phyloP scores from a whole-genome alignment of 768 basidiomycete species.

The Gloeopeniophorella convolvens region DNA sequence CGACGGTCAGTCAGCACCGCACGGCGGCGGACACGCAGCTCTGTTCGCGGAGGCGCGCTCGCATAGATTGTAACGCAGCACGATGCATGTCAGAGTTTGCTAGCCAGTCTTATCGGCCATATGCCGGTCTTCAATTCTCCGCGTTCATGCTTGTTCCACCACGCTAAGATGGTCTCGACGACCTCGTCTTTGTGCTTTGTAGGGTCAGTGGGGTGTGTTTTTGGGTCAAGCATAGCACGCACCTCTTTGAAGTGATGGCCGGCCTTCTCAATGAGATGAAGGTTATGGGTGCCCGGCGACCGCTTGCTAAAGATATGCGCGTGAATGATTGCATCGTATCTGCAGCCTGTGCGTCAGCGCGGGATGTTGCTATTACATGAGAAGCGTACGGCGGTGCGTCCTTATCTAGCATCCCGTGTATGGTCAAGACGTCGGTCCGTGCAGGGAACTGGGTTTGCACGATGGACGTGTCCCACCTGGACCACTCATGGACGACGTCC shows the following conservation, averaged over 20 bases:
- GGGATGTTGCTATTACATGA: not conserved
- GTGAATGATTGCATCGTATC: conserved; percentile 70
- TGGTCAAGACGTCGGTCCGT: conserved; percentile 57
- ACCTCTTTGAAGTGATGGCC: conserved; percentile 76
- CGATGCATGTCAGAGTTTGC: conserved; percentile 41
- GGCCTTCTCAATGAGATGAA: conserved; percentile 64
- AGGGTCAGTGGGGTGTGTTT: not conserved
- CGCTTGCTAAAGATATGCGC: conserved; percentile 51
- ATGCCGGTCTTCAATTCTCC: conserved; percentile 54
- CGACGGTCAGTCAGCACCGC: not conserved
- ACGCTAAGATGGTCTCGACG: conserved; percentile 59
- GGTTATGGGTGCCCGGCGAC: conserved; percentile 61
- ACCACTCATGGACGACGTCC: conserved; percentile 55
- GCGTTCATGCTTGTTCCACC: conserved; percentile 48
- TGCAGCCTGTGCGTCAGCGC: conserved; percentile 25
- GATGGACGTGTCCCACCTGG: conserved; percentile 56
- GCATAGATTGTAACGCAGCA: too few species aligned
- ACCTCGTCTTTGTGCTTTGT: conserved; percentile 60
- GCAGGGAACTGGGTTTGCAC: conserved; percentile 66
- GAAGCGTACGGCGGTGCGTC: conserved; percentile 59
- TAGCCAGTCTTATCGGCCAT: conserved; percentile 51
- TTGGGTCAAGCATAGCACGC: conserved; percentile 10
- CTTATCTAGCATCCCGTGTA: conserved; percentile 66
- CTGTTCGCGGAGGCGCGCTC: too few species aligned
- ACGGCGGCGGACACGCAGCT: too few species aligned